Evolutionary conservation across 2,329 filamentous ascomycete species (phyloP).

Genomic region (Thermomyces lanuginosus): DNA sequence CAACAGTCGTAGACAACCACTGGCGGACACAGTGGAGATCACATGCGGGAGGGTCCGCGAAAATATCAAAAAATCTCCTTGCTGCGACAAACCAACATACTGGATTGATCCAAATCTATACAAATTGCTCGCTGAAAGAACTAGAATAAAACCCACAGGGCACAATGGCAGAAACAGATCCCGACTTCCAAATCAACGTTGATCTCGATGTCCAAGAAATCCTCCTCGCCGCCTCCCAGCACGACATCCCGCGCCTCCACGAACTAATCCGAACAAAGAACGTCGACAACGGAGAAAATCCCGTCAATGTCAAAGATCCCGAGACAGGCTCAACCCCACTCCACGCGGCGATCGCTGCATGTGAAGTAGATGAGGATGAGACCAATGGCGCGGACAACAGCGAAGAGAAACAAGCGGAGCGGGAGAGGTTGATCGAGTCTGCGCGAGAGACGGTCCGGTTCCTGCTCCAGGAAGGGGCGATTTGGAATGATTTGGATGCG

Average conservation of each 20-base stretch:
- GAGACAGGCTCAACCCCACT: conserved; percentile 75
- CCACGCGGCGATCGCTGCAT: conserved; percentile 75
- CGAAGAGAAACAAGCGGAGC: conserved; percentile 13
- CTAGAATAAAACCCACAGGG: neutral
- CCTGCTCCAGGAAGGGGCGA: conserved; percentile 72
- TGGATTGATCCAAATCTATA: no score
- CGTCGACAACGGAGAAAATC: conserved; percentile 28
- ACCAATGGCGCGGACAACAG: conserved; percentile 12
- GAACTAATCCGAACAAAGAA: conserved; percentile 45
- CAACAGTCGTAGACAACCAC: no score
- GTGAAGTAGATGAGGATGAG: conserved; percentile 29
- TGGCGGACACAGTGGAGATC: no score
- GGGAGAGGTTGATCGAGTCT: conserved; percentile 33
- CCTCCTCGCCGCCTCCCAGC: conserved; percentile 49
- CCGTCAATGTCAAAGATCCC: conserved; percentile 63
- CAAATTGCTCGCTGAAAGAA: neutral
- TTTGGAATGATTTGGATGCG: conserved; percentile 89
- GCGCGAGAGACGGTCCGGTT: conserved; percentile 55
- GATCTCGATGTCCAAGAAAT: conserved; percentile 39
- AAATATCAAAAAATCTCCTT: no score
- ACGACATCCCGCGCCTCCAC: conserved; percentile 52
- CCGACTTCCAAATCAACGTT: conserved; percentile 11
- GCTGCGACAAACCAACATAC: no score
- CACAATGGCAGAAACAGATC: conserved; percentile 4
- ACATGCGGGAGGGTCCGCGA: no score